A percentile compares a stretch with the other conserved stretches of the same genome.
Conservation (phyloP, 73 alveolate genomes). For the Paramecium tetraurelia region DNA sequence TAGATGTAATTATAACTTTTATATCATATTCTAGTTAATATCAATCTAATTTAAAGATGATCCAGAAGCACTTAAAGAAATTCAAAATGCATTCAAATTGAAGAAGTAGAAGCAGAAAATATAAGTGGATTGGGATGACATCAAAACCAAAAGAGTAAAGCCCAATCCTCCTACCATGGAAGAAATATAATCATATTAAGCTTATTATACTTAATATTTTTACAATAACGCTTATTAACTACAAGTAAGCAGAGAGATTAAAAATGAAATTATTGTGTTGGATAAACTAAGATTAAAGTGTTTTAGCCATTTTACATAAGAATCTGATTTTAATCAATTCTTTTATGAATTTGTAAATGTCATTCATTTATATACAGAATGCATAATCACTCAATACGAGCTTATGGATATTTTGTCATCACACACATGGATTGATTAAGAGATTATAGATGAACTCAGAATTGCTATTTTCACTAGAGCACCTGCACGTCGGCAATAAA, state of each 20-base stretch:
- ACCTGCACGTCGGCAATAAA: slow-evolving; percentile 28
- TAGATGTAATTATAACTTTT: slow-evolving; percentile 9
- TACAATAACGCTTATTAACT: not conserved
- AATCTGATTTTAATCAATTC: not conserved
- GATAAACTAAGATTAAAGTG: slow-evolving; percentile 29
- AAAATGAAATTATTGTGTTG: slow-evolving; percentile 34
- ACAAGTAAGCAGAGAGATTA: slow-evolving; percentile 18
- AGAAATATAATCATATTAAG: not conserved
- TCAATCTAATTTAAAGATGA: slow-evolving; percentile 11
- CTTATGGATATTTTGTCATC: not conserved
- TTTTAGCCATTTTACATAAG: not conserved
- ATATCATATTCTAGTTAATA: slow-evolving; percentile 1
- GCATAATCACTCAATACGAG: slow-evolving; percentile 10
- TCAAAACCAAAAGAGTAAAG: not conserved
- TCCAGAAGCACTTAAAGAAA: slow-evolving; percentile 38
- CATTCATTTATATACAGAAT: slow-evolving; percentile 33
- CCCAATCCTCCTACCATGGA: not conserved
- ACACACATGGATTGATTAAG: slow-evolving; percentile 19
- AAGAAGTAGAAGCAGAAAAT: not conserved
- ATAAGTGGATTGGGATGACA: slow-evolving; percentile 4
- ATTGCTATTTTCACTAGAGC: not conserved
- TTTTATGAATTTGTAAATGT: slow-evolving; percentile 13
- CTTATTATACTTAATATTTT: slow-evolving; percentile 2
- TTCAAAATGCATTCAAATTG: not conserved
- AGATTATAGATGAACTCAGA: slow-evolving; percentile 1